Evolutionary conservation across 225 moss, liverwort and hornwort genomes (phyloP), one percentile per base, ranked within the genome.

Genomic region (Lunularia cruciata): DNA sequence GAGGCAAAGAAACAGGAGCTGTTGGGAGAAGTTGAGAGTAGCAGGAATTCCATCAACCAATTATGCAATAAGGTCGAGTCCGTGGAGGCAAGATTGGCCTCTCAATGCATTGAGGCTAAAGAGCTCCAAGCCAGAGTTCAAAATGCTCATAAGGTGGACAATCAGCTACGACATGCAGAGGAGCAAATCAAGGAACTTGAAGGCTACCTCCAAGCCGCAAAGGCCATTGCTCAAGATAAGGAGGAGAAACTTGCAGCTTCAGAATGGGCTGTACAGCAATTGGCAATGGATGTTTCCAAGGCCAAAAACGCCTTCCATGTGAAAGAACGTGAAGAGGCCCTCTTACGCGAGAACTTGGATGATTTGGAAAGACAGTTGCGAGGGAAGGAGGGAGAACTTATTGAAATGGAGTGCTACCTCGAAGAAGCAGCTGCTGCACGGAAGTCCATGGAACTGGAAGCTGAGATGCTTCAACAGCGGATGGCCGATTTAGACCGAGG

Each of bases 201-300:
- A 67, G 81, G 72, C 18, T 80, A 84, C 45, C 59, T 95, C 4
- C 59, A 67, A 62, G 80, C 78, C 38, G 75, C 79, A n/a, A 86
- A 87, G 70, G 76, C 75, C 30, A 71, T 82, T 71, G 85, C 86
- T 18, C 79, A 72, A 35, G 88, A 91, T 66, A 89, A 84, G 54
- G 94, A 95, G 57, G 91, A 89, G 67, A 84, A 86, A 30, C 77
- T 95, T 56, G 76, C 77, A 60, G 89, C 91, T 23, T 91, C 91
- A 40, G 91, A 91, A 71, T 91, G 89, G 94, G 76, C 94, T 42
- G 85, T 89, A 57, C 89, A 94, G 57, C 89, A 89, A 67, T 75
- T 91, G 57, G 87, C 89, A 37, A 75, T 79, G 35, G 89, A 89
- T 65, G 73, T 95, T 43, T 76, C 76, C 0, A 89, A 91, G 73